Evolutionary conservation across 2,329 filamentous ascomycete genomes (phyloP).

Genomic region (Trichoderma afroharzianum): DNA sequence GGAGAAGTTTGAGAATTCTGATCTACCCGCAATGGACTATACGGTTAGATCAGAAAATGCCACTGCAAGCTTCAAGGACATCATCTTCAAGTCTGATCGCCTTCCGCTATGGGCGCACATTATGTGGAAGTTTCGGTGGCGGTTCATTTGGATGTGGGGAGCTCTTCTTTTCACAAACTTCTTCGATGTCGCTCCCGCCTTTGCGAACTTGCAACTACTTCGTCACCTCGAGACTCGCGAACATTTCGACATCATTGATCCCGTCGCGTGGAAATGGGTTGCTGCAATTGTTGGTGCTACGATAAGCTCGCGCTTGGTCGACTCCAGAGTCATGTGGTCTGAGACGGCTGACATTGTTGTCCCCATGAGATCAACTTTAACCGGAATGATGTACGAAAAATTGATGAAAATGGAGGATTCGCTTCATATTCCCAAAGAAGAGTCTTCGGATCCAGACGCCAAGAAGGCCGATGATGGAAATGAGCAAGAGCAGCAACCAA

Average conservation of each 20-base stretch:
- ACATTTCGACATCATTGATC: neutral
- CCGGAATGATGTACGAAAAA: slow-evolving; percentile 9
- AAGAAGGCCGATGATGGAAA: neutral
- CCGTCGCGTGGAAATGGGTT: slow-evolving; percentile 2
- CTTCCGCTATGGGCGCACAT: slow-evolving; percentile 11
- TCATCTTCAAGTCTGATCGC: neutral
- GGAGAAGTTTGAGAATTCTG: slow-evolving; percentile 8
- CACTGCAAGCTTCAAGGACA: neutral
- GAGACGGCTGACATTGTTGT: slow-evolving; percentile 7
- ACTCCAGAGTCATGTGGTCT: slow-evolving; percentile 12
- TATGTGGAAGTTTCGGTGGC: neutral
- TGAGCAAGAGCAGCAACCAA: neutral
- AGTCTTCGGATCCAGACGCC: neutral
- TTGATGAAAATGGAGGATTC: slow-evolving; percentile 11
- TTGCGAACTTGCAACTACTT: slow-evolving; percentile 9
- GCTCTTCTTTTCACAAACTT: slow-evolving; percentile 8
- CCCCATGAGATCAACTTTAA: slow-evolving; percentile 4
- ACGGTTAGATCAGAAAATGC: neutral
- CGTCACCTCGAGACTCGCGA: slow-evolving; percentile 2
- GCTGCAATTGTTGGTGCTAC: slow-evolving; percentile 6
- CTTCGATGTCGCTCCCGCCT: slow-evolving; percentile 8
- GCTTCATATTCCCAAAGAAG: slow-evolving; percentile 3
- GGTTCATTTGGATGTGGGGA: neutral
- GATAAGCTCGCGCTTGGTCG: slow-evolving; percentile 6
- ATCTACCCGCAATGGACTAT: slow-evolving; percentile 1